Percentiles rank a stretch among this genome's conserved stretches.
These are phyloP conservation scores for Fusarium pseudonygamai DNA, from an alignment of 2,329 filamentous ascomycete species.

Conservation along the genomic window DNA sequence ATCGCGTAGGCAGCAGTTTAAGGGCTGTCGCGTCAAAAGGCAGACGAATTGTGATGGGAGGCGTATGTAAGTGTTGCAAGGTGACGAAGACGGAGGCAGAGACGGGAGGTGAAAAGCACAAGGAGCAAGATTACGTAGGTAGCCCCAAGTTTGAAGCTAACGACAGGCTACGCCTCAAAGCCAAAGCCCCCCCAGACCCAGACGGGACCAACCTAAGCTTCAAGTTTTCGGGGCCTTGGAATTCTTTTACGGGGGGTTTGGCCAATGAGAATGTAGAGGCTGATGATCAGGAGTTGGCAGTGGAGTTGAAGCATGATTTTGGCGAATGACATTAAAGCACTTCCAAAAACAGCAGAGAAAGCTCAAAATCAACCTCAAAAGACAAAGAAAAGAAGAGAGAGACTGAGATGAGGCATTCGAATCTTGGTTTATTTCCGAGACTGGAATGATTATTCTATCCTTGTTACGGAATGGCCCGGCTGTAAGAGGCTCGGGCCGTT, in stretches of 20 bases:
- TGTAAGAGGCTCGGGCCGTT: slow-evolving; percentile 29
- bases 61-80: neutral
- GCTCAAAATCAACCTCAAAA: slow-evolving; percentile 23
- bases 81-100: slow-evolving; percentile 25
- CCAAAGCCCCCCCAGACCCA: slow-evolving; percentile 1
- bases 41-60: slow-evolving; percentile 27
- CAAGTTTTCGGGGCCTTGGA: neutral
- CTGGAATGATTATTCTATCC: slow-evolving; percentile 40
- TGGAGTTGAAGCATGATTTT: neutral
- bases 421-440: slow-evolving; percentile 1
- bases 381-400: slow-evolving; percentile 3
- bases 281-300: slow-evolving; percentile 4
- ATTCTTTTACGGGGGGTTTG: neutral
- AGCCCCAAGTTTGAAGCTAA: slow-evolving; percentile 10
- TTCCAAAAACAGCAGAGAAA: slow-evolving; percentile 28
- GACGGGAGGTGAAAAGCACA: slow-evolving; percentile 37
- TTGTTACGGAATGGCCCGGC: slow-evolving; percentile 37
- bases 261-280: slow-evolving; percentile 3
- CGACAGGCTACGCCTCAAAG: neutral
- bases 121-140: slow-evolving; percentile 37
- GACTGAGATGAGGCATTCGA: slow-evolving; percentile 28
- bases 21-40: slow-evolving; percentile 29
- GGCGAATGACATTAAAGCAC: slow-evolving; percentile 28
- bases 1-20: slow-evolving; percentile 40
- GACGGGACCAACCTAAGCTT: slow-evolving; percentile 23